Base-by-base conservation (phyloP, 305 asterid genomes). In the Fraxinus xanthoxyloides region DNA sequence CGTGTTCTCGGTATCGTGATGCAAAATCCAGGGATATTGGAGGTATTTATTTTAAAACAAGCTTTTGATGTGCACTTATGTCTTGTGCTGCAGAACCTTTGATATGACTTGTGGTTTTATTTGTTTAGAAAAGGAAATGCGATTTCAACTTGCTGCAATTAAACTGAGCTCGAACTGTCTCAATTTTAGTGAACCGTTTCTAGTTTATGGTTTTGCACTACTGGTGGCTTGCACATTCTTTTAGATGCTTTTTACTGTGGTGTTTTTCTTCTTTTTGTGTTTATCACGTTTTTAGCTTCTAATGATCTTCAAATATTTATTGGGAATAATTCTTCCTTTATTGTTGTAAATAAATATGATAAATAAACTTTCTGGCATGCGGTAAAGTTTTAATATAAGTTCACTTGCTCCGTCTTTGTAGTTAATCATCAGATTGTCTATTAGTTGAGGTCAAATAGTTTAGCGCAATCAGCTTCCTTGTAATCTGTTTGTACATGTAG, bases 1-100 rank as follows among this genome's bases (percentile, higher is more conserved):
- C 91, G 95, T 76, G 86, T 93, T 85, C 94, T 96, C 80, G 92
- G 97, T 80, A 85, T 96, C 40, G 92, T 94, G 84, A 87, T 96
- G 98, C 98, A 93, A 89, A 92, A 93, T 88, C 98, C 99, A 24
- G 99, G 97, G 87, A 94, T 93, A 80, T 81, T 92, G 72, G 97
- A 94, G 95, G 99, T 95, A 82, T 82, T 82, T 73, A 31, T 72
- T 80, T 75, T 28, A 30, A 23, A 36, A 84, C 54, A 75, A 77
- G 73, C 70, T 51, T 81, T 77, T 76, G 12, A 24, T 70, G 5
- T 78, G 75, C 84, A 77, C 70, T 9, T 21, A 21, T n/a, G 15
- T 75, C 79, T 35, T 69, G 63, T 19, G 69, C 26, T 19, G 77
- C 46, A 4, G 51, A 23, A 32, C 32, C 21, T 26, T 28, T 69